A percentile compares a stretch with the other conserved stretches of the same genome.
phyloP scores from a whole-genome alignment of 306 rosid species.

The Begonia masoniana region DNA sequence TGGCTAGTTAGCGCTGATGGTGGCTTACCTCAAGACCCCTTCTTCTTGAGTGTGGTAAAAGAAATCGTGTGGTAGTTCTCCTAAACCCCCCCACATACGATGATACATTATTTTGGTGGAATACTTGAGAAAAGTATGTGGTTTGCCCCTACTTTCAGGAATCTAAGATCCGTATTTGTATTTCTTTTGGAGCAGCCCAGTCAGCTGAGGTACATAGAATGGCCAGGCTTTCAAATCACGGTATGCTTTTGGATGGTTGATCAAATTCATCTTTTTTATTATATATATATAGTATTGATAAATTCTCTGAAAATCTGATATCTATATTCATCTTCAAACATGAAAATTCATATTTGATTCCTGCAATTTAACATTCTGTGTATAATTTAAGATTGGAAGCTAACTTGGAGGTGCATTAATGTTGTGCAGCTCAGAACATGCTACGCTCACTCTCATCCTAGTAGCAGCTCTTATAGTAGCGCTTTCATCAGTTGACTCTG shows the following conservation, averaged over 20 bases:
- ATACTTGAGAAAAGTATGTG: neutral
- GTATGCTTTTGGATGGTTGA: constrained; percentile 23
- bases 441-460: constrained; percentile 61
- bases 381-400: too few relatives aligned
- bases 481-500: constrained; percentile 67
- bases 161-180: constrained; percentile 28
- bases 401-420: neutral
- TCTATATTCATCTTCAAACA: neutral
- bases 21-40: constrained; percentile 43
- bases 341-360: too few relatives aligned
- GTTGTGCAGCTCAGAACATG: constrained; percentile 72
- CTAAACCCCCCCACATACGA: neutral
- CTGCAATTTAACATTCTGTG: too few relatives aligned
- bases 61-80: constrained; percentile 40
- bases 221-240: constrained; percentile 74
- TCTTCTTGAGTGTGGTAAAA: constrained; percentile 33
- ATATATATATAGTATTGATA: too few relatives aligned
- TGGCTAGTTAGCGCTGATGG: constrained; percentile 25
- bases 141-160: constrained; percentile 25
- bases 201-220: constrained; percentile 76
- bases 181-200: constrained; percentile 86
- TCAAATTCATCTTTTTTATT: neutral
- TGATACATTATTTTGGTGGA: neutral
- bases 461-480: constrained; percentile 68
- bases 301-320: neutral